A percentile compares a stretch with the other conserved stretches of the same genome.
phyloP scores from a whole-genome alignment of 1,284 basidiomycete species.

The Heterobasidion parviporum region DNA sequence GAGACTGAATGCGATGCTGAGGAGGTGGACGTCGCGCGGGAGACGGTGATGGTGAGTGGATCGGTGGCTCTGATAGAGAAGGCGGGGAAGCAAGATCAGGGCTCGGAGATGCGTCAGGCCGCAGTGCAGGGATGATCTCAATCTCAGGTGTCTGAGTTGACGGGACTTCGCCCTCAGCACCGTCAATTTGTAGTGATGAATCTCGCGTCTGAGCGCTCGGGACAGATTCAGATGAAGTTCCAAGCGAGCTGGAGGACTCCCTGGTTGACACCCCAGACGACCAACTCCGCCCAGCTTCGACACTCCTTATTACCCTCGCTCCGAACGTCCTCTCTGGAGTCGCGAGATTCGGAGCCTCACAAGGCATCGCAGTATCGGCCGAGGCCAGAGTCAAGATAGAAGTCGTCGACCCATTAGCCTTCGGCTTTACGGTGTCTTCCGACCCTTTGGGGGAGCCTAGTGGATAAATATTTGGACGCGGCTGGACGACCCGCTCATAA shows the following conservation, averaged over 20 bases:
- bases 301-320: conserved; percentile 5
- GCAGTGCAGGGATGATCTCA: neutral
- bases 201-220: neutral
- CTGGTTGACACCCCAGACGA: neutral
- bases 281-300: neutral
- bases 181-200: neutral
- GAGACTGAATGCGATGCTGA: too few species aligned
- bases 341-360: conserved; percentile 11
- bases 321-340: neutral
- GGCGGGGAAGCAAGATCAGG: neutral
- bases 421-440: conserved; percentile 58
- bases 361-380: neutral
- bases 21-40: neutral
- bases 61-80: neutral
- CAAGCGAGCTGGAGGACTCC: neutral
- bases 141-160: neutral
- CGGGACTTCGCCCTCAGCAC: neutral
- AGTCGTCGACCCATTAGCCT: conserved; percentile 15
- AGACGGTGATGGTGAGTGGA: neutral
- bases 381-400: neutral
- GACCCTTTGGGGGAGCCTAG: conserved; percentile 19
- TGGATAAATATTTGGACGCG: conserved; percentile 5
- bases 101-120: too few species aligned
- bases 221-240: neutral
- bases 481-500: conserved; percentile 65